Percentiles rank a stretch among this genome's conserved stretches.
phyloP scores from a whole-genome alignment of 768 basidiomycete genomes.

The Lentinula detonsa region DNA sequence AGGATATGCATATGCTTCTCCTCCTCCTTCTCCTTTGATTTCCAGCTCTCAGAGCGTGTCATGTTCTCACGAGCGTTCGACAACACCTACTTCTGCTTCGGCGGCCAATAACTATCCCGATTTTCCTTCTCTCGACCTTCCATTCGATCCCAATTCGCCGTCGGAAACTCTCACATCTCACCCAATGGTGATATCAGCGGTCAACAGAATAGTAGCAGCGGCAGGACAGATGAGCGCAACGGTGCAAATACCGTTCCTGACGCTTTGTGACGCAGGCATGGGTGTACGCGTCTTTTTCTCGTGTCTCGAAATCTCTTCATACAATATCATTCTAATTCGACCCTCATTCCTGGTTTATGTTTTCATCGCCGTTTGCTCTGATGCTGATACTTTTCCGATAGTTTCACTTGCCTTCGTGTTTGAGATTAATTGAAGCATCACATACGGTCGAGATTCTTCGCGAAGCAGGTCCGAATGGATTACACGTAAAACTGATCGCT shows the following conservation, averaged over 20 bases:
- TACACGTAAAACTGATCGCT: conserved; percentile 44
- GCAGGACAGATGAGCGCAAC: conserved; percentile 61
- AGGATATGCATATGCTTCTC: conserved; percentile 19
- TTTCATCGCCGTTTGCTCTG: conserved; percentile 3
- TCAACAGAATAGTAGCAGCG: conserved; percentile 61
- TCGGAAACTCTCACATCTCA: conserved; percentile 54
- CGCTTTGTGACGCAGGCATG: conserved; percentile 70
- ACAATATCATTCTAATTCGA: not conserved
- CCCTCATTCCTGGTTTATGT: not conserved
- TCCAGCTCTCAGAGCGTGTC: not conserved
- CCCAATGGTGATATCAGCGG: conserved; percentile 53
- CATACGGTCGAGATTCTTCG: conserved; percentile 67
- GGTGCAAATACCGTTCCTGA: conserved; percentile 63
- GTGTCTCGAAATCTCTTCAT: not conserved
- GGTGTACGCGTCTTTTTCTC: conserved; percentile 36
- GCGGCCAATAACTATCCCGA: conserved; percentile 30
- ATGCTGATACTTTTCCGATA: conserved; percentile 19
- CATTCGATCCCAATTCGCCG: conserved; percentile 37
- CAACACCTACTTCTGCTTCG: conserved; percentile 15
- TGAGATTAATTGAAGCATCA: conserved; percentile 68
- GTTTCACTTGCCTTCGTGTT: conserved; percentile 72
- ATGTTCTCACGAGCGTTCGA: not conserved
- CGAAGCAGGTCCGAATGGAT: conserved; percentile 48
- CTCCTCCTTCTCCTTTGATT: conserved; percentile 23
- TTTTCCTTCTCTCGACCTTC: conserved; percentile 52